Base-by-base conservation (phyloP, 306 rosid species). In the Cucurbita moschata region DNA sequence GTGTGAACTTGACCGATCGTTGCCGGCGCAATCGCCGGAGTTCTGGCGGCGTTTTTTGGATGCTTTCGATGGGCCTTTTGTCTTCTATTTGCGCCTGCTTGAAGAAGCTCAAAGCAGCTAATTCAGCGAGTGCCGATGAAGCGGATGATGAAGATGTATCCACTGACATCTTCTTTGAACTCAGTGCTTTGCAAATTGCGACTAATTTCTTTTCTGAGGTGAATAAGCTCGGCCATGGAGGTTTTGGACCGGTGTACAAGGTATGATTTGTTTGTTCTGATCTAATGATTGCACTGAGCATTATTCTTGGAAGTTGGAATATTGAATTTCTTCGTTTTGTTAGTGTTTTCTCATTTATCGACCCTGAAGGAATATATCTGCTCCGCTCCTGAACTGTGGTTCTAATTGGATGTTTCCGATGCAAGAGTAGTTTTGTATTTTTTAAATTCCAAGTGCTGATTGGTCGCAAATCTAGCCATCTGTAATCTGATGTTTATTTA, bases 201-300 rank as follows among this genome's bases (percentile, higher is more conserved):
- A 89, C 98, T 63, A 81, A 85, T 73, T 87, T 82, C 83, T 92
- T 92, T 87, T 85, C 92, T 64, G 83, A 82, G 5, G 67, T 80
- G 46, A 92, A 92, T 74, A 83, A 85, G 67, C 92, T 92, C 53
- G 98, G 98, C 19, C 96, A 87, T 63, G 98, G 98, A 7, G 98
- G 98, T n/a, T 92, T 92, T 71, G 97, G 97, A 7, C 95, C 96
- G 5, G 97, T 92, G 23, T 92, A 76, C 83, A 92, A 86, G 97
- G 97, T 92, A 43, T 39, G 43, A 23, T 5, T 52, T 15, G 10
- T 19, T 21, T 43, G 35, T 12, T 44, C 39, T 44, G 38, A 5
- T 3, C 10, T 39, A 39, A 39, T 21, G 0, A 18, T 11, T 44
- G 4, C 26, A 23, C 26, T 1, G 26, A 23, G 12, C 43, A 4